Evolutionary conservation across 495 filamentous ascomycete species (phyloP).

Genomic region (Neurospora intermedia): DNA sequence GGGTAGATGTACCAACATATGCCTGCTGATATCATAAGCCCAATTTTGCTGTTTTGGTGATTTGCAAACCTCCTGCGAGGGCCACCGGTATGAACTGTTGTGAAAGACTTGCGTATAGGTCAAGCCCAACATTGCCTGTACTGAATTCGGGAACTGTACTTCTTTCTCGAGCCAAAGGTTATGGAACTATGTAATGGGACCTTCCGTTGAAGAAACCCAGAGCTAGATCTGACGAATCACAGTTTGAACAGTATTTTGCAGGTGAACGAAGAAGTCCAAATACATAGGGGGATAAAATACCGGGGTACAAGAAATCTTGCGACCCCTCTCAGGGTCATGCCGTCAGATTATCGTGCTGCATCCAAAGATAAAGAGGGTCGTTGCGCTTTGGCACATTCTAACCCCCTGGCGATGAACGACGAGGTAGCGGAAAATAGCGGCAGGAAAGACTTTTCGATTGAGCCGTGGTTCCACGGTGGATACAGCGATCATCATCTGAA

Average conservation of each 20-base stretch:
- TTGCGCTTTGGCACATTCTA: neutral
- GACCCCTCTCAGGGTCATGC: neutral
- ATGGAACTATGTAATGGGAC: neutral
- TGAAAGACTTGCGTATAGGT: neutral
- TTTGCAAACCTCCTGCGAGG: neutral
- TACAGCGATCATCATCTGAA: slow-evolving; percentile 28
- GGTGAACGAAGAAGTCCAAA: neutral
- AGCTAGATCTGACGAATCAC: neutral
- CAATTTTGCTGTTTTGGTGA: neutral
- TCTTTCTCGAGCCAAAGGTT: neutral
- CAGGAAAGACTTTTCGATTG: slow-evolving; percentile 16
- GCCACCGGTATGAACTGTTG: neutral
- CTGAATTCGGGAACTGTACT: neutral
- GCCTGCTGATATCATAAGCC: neutral
- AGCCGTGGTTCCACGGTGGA: slow-evolving; percentile 17
- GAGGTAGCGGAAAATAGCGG: slow-evolving; percentile 15
- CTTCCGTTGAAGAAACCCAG: neutral
- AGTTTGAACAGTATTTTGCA: neutral
- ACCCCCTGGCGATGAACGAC: slow-evolving; percentile 5
- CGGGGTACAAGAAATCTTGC: neutral
- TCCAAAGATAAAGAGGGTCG: slow-evolving; percentile 9
- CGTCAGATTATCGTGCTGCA: slow-evolving; percentile 17
- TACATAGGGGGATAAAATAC: neutral
- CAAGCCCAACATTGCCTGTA: neutral
- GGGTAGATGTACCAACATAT: neutral